Conservation (phyloP, 768 basidiomycete genomes). For the Mycena capillaripes region DNA sequence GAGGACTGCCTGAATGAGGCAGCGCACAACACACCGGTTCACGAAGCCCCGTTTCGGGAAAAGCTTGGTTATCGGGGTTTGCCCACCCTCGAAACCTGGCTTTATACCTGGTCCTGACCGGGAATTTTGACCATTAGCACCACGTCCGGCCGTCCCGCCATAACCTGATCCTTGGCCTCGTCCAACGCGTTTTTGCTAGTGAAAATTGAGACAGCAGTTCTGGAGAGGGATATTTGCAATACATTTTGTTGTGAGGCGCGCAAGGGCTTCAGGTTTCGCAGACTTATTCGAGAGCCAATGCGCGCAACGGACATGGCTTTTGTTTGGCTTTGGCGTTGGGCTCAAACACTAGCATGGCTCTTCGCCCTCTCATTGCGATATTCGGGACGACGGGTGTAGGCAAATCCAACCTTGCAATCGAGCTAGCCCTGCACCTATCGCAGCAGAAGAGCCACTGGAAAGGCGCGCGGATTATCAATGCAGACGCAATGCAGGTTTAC, state of each 20-base stretch:
- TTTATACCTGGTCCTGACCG: constrained; percentile 89
- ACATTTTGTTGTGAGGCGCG: constrained; percentile 79
- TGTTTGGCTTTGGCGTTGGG: not conserved
- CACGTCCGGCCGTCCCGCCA: constrained; percentile 93
- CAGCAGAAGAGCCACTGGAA: constrained; percentile 60
- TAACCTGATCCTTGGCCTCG: constrained; percentile 93
- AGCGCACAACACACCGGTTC: constrained; percentile 77
- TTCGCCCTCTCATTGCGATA: constrained; percentile 82
- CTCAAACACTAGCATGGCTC: constrained; percentile 47
- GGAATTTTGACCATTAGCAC: constrained; percentile 96
- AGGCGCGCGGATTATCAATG: constrained; percentile 88
- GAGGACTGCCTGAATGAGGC: not conserved
- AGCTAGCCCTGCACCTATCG: constrained; percentile 79
- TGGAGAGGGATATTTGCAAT: not conserved
- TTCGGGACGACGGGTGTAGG: constrained; percentile 97
- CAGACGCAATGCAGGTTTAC: constrained; percentile 98
- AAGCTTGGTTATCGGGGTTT: constrained; percentile 90
- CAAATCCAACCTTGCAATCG: constrained; percentile 92
- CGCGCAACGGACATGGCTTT: constrained; percentile 52
- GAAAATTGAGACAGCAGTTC: constrained; percentile 19
- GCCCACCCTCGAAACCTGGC: constrained; percentile 95
- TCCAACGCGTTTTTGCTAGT: constrained; percentile 93
- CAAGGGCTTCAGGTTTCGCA: constrained; percentile 84
- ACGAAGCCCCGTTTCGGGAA: constrained; percentile 96
- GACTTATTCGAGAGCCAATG: constrained; percentile 59